Percentiles rank a stretch among this genome's conserved stretches.
These are phyloP conservation scores for Alternaria sp. DNA, from an alignment of 2,329 filamentous ascomycete genomes.

Conservation along the genomic window DNA sequence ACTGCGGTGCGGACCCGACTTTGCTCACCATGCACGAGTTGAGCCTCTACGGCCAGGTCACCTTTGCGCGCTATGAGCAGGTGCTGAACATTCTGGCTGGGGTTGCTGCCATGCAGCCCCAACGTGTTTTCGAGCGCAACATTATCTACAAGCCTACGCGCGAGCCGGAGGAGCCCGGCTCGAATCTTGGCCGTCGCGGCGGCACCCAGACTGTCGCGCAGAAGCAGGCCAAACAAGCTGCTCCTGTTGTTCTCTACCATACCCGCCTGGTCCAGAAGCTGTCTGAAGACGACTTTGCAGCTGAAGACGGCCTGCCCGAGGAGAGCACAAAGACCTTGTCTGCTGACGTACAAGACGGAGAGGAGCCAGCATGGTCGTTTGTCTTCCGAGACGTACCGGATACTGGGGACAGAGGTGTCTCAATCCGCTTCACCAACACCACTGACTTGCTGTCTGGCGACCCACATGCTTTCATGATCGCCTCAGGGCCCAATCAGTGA, in stretches of 20 bases:
- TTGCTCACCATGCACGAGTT: slow-evolving; percentile 66
- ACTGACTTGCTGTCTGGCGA: slow-evolving; percentile 60
- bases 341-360: slow-evolving; percentile 32
- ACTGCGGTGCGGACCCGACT: slow-evolving; percentile 20
- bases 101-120: slow-evolving; percentile 68
- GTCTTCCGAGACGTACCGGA: slow-evolving; percentile 56
- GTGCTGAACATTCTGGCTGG: slow-evolving; percentile 69
- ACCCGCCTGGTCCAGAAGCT: slow-evolving; percentile 60
- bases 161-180: slow-evolving; percentile 54
- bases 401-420: slow-evolving; percentile 63
- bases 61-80: slow-evolving; percentile 65
- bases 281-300: slow-evolving; percentile 48
- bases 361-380: slow-evolving; percentile 47
- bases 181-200: slow-evolving; percentile 44
- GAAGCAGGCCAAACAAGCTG: slow-evolving; percentile 42
- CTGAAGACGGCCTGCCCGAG: slow-evolving; percentile 19
- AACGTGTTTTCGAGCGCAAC: slow-evolving; percentile 62
- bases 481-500: slow-evolving; percentile 62
- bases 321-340: slow-evolving; percentile 23
- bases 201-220: slow-evolving; percentile 49
- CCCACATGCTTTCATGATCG: slow-evolving; percentile 60
- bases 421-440: slow-evolving; percentile 61
- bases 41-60: slow-evolving; percentile 68
- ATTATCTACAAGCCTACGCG: slow-evolving; percentile 66
- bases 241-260: slow-evolving; percentile 62